Evolutionary conservation across 2,329 filamentous ascomycete species (phyloP).

Genomic region (Alternaria infectoria): DNA sequence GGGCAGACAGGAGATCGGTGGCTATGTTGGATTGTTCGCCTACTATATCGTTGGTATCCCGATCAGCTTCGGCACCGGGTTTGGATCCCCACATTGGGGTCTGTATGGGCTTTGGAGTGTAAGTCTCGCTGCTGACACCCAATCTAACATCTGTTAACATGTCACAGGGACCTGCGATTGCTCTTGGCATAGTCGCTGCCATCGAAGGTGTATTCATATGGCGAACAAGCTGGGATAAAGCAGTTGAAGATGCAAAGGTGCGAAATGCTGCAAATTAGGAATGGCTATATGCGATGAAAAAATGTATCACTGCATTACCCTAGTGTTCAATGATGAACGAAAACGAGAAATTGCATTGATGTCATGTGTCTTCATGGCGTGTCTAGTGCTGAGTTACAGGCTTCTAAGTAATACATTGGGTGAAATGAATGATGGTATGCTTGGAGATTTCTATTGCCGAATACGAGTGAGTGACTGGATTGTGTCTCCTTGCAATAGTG

Average conservation of each 20-base stretch:
- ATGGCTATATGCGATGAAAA: not conserved
- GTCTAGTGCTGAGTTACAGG: not conserved
- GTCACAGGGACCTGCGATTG: slow-evolving; percentile 61
- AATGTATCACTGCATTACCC: not conserved
- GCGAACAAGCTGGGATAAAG: slow-evolving; percentile 62
- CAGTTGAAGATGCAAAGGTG: slow-evolving; percentile 65
- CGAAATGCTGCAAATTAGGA: slow-evolving; percentile 55
- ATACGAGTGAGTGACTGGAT: not conserved
- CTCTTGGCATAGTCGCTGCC: slow-evolving; percentile 65
- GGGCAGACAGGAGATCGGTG: slow-evolving; percentile 86
- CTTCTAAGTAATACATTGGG: not conserved
- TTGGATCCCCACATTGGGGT: slow-evolving; percentile 76
- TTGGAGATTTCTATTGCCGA: not conserved
- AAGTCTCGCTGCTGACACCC: slow-evolving; percentile 17
- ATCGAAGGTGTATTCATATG: slow-evolving; percentile 65
- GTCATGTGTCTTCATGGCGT: not conserved
- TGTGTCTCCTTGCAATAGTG: not conserved
- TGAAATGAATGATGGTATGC: not conserved
- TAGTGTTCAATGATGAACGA: not conserved
- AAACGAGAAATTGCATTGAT: not conserved
- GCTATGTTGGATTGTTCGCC: slow-evolving; percentile 82
- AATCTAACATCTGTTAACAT: slow-evolving; percentile 7
- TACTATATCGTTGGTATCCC: slow-evolving; percentile 90
- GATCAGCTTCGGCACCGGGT: slow-evolving; percentile 78
- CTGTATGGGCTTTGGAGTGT: slow-evolving; percentile 78